Base-by-base conservation (phyloP, 495 filamentous ascomycete species). In the Penicillium desertorum region DNA sequence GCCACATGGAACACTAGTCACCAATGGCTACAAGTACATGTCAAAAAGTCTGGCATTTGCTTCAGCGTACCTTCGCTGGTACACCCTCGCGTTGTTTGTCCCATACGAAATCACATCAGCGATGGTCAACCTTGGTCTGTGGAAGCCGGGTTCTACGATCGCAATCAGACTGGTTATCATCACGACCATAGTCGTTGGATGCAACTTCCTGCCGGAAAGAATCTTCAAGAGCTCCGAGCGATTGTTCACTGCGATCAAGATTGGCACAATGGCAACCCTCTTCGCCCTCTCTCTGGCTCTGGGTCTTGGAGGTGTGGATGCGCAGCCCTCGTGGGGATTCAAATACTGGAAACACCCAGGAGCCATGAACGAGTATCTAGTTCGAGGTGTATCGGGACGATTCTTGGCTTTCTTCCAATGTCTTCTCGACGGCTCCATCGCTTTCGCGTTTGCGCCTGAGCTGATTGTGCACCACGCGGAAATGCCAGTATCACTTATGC, bases 211-310 rank as follows among this genome's bases (percentile, higher is more conserved):
- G 46, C 89, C 90, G 14, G 87, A 95, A 54, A 85, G 84, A 65
- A 79, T 80, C 22, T 95, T 93, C 61, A 89, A 86, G 55, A 84
- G 91, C 71, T 88, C 88, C 3, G 91, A 95, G 67, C 86, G 88
- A 42, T 62, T 88, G 45, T 91, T 95, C 61, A 86, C 90, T 19
- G 77, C 86, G 11, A 70, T 95, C 67, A 98, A 96, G 66, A 78
- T 95, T 45, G 73, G 87, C 53, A 90, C 91, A 32, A 81, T 95
- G 27, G 83, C 87, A 55, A 86, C 84, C 22, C 87, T 92, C 64
- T 75, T 89, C 1, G 78, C 86, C 49, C 62, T 83, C 54, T 88
- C 87, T 67, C 81, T 86, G 45, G 83, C 89, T 34, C 72, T 92
- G 51, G 85, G 82, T 10, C 84, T 90, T 22, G 86, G 87, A 36